Evolutionary conservation across 768 basidiomycete species (phyloP).

Genomic region (Suillus subalutaceus): DNA sequence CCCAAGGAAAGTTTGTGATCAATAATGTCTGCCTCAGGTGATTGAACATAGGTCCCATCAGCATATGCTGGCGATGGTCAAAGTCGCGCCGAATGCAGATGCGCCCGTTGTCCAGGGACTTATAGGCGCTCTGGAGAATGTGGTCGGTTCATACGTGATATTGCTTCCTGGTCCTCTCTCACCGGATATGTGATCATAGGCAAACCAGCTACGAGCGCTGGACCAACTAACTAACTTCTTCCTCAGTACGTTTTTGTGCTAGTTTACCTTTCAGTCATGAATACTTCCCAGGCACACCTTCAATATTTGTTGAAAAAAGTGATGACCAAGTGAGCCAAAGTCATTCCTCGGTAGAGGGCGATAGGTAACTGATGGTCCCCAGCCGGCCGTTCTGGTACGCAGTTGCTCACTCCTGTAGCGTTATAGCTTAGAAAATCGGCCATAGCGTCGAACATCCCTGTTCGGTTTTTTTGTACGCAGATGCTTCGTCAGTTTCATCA

Average conservation of each 20-base stretch:
- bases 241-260: conserved; percentile 27
- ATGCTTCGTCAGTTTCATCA: conserved; percentile 72
- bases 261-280: conserved; percentile 3
- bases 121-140: conserved; percentile 47
- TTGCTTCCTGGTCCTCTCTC: background rate
- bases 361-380: background rate
- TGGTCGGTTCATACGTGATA: conserved; percentile 28
- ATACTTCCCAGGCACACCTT: conserved; percentile 47
- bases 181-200: conserved; percentile 34
- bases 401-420: background rate
- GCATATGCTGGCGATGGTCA: conserved; percentile 49
- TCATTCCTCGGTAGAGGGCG: background rate
- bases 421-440: background rate
- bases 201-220: conserved; percentile 50
- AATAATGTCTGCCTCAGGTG: conserved; percentile 47
- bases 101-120: conserved; percentile 45
- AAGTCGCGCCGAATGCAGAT: conserved; percentile 48
- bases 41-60: conserved; percentile 58
- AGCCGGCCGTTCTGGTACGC: conserved; percentile 32
- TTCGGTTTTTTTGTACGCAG: conserved; percentile 84
- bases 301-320: conserved; percentile 60
- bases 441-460: conserved; percentile 70
- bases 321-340: conserved; percentile 51
- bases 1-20: background rate
- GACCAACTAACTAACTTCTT: conserved; percentile 71